Evolutionary conservation across 345 rosid species (phyloP).

Genomic region (Populus pruinosa): DNA sequence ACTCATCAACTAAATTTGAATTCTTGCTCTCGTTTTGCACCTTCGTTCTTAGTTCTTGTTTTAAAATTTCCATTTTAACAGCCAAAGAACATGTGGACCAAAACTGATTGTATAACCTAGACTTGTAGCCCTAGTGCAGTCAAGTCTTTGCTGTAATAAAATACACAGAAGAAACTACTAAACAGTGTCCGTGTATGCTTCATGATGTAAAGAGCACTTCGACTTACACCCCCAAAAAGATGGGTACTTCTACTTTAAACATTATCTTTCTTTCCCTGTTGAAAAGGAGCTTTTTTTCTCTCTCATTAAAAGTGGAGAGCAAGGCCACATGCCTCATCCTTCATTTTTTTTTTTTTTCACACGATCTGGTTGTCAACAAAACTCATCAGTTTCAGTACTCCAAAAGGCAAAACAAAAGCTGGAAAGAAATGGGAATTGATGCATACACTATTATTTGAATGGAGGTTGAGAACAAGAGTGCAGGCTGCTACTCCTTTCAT

Average conservation of each 20-base stretch:
- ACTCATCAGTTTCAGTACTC: background rate
- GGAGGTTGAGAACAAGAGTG: conserved; percentile 2
- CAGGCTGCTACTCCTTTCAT: background rate
- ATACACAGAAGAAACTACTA: background rate
- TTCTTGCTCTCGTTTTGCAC: background rate
- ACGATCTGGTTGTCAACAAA: background rate
- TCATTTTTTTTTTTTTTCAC: background rate
- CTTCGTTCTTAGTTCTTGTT: background rate
- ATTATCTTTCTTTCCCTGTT: background rate
- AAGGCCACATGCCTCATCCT: background rate
- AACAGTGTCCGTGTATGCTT: background rate
- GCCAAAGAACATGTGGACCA: background rate
- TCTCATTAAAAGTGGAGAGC: background rate
- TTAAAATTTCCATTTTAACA: background rate
- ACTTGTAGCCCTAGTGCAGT: background rate
- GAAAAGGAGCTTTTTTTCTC: background rate
- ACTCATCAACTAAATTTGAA: background rate
- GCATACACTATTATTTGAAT: background rate
- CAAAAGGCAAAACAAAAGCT: conserved; percentile 12
- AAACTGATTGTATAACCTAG: background rate
- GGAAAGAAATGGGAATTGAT: conserved; percentile 20
- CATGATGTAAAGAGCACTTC: background rate
- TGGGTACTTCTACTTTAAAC: background rate
- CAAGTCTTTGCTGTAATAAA: background rate
- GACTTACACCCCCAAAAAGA: background rate